Base-by-base conservation (phyloP, 441 rosid species). In the Jatropha podagrica region DNA sequence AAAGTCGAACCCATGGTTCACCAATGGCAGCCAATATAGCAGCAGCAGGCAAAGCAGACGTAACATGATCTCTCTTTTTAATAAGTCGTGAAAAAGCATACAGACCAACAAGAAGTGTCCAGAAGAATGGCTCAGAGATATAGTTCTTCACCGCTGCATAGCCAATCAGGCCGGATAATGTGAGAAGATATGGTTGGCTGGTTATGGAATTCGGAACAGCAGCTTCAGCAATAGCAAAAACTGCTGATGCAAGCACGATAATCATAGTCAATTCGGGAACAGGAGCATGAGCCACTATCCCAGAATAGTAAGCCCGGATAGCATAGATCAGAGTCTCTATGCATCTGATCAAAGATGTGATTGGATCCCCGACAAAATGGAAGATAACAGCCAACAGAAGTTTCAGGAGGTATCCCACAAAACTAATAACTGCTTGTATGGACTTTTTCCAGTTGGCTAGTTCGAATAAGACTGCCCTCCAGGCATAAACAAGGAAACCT, bases 381-480 rank as follows among this genome's bases (percentile, higher is more conserved):
- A 88, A 87, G 78, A 92, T 46, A 5, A 89, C 84, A 17, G 97
- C 95, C 76, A 91, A 61, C 1, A 77, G 74, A 41, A 92, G 77
- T 85, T 89, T 91, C 15, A 86, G 60, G 75, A 90, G 86, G 86
- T 92, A 88, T 56, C 88, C 87, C 41, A 84, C 74, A 79, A 91
- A 89, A 68, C 81, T 32, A 74, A 84, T 10, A 61, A 89, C 72
- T 48, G 79, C 80, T 27, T 85, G 56, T 65, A 77, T 84, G 2
- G 84, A 82, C 37, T 80, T 92, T 74, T 74, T 86, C 97, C 95
- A 92, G 81, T 91, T 92, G 59, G 88, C 81, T 66, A 91, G 86
- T 73, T 94, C 98, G 4, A 88, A 89, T 81, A 94, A 81, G 71
- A 92, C 96, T 0, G 91, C 92, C 75, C 97, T 90, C 98, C 98